A percentile compares a stretch with the other conserved stretches of the same genome.
phyloP scores from a whole-genome alignment of 768 basidiomycete genomes.

The Peribolospora baueri region DNA sequence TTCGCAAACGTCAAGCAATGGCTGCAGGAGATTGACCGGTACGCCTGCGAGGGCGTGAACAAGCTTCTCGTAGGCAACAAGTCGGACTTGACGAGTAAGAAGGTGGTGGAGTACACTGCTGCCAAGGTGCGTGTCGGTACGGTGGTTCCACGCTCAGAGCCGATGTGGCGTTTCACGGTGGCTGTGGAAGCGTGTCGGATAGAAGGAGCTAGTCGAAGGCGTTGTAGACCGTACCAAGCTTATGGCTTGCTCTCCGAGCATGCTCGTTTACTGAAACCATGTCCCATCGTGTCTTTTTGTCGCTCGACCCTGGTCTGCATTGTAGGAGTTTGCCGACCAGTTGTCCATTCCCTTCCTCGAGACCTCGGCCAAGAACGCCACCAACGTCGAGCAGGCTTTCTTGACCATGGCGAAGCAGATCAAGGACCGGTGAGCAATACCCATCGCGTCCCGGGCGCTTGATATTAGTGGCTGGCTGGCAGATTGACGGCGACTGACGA shows the following conservation, averaged over 20 bases:
- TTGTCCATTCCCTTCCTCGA: slow-evolving; percentile 88
- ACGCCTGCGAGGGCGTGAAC: slow-evolving; percentile 95
- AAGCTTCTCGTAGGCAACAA: slow-evolving; percentile 98
- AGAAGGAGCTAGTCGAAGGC: slow-evolving; percentile 47
- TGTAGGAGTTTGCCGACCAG: slow-evolving; percentile 58
- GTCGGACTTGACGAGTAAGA: slow-evolving; percentile 74
- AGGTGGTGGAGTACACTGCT: slow-evolving; percentile 27
- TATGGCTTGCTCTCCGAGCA: too few species aligned
- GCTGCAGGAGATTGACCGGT: slow-evolving; percentile 22
- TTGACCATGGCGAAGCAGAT: slow-evolving; percentile 55
- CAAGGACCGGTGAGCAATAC: slow-evolving; percentile 9
- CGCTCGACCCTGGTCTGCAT: too few species aligned
- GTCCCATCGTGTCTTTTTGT: too few species aligned
- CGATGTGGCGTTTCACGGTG: too few species aligned
- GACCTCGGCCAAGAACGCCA: slow-evolving; percentile 89
- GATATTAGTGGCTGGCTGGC: too few species aligned
- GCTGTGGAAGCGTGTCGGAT: slow-evolving; percentile 26
- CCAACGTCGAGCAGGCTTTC: slow-evolving; percentile 96
- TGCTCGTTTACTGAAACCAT: too few species aligned
- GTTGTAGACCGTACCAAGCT: too few species aligned
- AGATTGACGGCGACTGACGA: too few species aligned
- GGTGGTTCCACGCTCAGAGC: too few species aligned
- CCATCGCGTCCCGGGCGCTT: too few species aligned
- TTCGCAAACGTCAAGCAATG: slow-evolving; percentile 66
- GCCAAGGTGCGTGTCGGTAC: slow-evolving; percentile 3